These are phyloP conservation scores for Pseudogymnoascus sp. DNA, from an alignment of 2,329 filamentous ascomycete genomes.

Conservation along the genomic window DNA sequence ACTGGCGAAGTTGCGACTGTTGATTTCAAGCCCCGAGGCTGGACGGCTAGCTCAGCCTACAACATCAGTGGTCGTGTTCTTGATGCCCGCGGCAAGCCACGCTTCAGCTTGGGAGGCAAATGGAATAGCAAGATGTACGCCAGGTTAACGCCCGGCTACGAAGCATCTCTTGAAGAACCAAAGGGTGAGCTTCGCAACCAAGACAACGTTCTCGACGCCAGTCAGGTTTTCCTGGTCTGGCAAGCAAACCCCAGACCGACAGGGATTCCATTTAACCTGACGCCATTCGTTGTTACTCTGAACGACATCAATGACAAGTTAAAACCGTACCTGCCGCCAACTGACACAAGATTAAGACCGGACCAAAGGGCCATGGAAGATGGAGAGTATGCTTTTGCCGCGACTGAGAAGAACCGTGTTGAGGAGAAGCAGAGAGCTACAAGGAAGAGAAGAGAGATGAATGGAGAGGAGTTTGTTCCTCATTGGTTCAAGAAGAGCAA, in stretches of 20 bases:
- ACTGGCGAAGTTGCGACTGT: slow-evolving; percentile 84
- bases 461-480: slow-evolving; percentile 72
- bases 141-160: slow-evolving; percentile 82
- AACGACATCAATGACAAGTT: slow-evolving; percentile 88
- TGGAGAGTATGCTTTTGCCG: slow-evolving; percentile 90
- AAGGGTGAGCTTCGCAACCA: slow-evolving; percentile 32
- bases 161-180: slow-evolving; percentile 59
- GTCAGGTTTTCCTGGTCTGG: slow-evolving; percentile 84
- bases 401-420: slow-evolving; percentile 85
- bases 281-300: slow-evolving; percentile 88
- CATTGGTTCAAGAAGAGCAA: slow-evolving; percentile 73
- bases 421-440: slow-evolving; percentile 84
- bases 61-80: slow-evolving; percentile 81
- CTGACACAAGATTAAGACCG: slow-evolving; percentile 83
- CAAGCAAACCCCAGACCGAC: slow-evolving; percentile 72
- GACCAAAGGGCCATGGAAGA: slow-evolving; percentile 99
- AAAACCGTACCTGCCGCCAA: slow-evolving; percentile 70
- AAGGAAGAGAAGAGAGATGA: slow-evolving; percentile 62
- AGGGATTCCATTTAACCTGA: slow-evolving; percentile 93
- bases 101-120: slow-evolving; percentile 82
- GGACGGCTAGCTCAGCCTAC: slow-evolving; percentile 89
- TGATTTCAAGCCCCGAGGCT: slow-evolving; percentile 91
- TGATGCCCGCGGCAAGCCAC: slow-evolving; percentile 68
- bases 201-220: slow-evolving; percentile 54
- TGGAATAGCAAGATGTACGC: slow-evolving; percentile 99